Evolutionary conservation across 768 basidiomycete species (phyloP).

Genomic region (Gloeophyllum trabeum): DNA sequence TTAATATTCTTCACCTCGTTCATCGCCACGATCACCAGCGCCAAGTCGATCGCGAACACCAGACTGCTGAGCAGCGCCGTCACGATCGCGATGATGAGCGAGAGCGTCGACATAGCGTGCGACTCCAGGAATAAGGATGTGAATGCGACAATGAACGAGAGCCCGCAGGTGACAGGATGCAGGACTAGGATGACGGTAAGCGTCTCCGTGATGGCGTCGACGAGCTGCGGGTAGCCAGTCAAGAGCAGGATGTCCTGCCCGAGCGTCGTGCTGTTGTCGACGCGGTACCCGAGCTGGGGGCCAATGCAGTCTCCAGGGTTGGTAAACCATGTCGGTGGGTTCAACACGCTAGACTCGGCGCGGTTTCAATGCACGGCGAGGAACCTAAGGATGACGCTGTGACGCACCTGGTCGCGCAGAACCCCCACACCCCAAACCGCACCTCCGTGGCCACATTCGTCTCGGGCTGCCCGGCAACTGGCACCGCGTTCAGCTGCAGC

Average conservation of each 20-base stretch:
- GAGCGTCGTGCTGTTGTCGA: slow-evolving; percentile 21
- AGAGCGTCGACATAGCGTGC: slow-evolving; percentile 39
- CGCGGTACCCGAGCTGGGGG: slow-evolving; percentile 57
- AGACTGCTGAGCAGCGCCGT: slow-evolving; percentile 39
- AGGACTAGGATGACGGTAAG: slow-evolving; percentile 45
- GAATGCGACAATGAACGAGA: slow-evolving; percentile 42
- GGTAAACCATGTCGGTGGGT: slow-evolving; percentile 24
- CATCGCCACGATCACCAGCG: slow-evolving; percentile 42
- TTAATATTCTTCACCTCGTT: slow-evolving; percentile 28
- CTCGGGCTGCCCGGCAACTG: slow-evolving; percentile 17
- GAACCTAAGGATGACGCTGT: neutral
- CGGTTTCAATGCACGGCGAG: neutral
- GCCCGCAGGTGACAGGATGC: slow-evolving; percentile 53
- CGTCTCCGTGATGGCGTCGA: slow-evolving; percentile 33
- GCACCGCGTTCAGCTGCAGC: slow-evolving; percentile 31
- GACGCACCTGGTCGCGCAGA: slow-evolving; percentile 50
- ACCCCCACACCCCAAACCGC: slow-evolving; percentile 76
- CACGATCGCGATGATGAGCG: slow-evolving; percentile 47
- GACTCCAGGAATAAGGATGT: slow-evolving; percentile 50
- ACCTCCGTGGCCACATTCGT: slow-evolving; percentile 49
- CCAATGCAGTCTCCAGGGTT: slow-evolving; percentile 43
- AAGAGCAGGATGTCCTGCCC: slow-evolving; percentile 29
- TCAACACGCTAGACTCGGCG: slow-evolving; percentile 11
- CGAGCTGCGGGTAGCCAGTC: slow-evolving; percentile 32
- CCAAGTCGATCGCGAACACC: slow-evolving; percentile 52